Percentiles rank a stretch among this genome's conserved stretches.
phyloP scores from a whole-genome alignment of 2,329 filamentous ascomycete species.

The Neopestalotiopsis sp. region DNA sequence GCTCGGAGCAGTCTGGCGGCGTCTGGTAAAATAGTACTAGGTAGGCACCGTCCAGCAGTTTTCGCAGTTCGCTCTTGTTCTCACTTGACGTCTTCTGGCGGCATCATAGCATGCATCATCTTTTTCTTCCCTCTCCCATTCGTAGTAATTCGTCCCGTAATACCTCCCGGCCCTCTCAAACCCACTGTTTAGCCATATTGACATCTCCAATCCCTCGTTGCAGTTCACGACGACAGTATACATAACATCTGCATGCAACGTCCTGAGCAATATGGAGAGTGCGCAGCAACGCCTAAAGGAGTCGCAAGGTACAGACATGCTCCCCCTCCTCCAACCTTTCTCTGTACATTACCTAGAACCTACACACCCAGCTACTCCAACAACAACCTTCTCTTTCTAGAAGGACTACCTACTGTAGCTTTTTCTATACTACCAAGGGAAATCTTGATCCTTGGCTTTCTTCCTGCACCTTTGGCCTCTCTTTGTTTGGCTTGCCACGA shows the following conservation, averaged over 20 bases:
- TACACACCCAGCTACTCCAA: constrained; percentile 18
- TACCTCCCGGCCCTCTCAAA: neutral
- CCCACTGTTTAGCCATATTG: neutral
- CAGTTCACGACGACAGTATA: neutral
- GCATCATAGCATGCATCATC: constrained; percentile 16
- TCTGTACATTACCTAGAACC: constrained; percentile 23
- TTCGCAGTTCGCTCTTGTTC: neutral
- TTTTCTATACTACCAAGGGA: neutral
- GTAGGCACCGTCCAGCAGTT: neutral
- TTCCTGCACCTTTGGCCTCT: neutral
- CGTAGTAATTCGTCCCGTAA: neutral
- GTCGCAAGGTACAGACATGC: constrained; percentile 20
- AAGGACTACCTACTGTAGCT: neutral
- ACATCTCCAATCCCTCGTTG: neutral
- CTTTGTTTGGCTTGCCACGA: neutral
- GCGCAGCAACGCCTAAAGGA: constrained; percentile 24
- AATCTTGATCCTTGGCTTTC: neutral
- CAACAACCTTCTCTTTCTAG: constrained; percentile 10
- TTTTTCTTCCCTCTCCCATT: constrained; percentile 13
- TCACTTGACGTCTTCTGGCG: constrained; percentile 15
- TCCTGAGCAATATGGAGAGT: constrained; percentile 13
- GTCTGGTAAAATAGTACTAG: neutral
- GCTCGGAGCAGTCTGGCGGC: constrained; percentile 16
- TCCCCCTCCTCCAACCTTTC: neutral
- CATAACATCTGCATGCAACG: constrained; percentile 2